Evolutionary conservation across 2,329 filamentous ascomycete genomes (phyloP).

Genomic region (Colletotrichum higginsianum): DNA sequence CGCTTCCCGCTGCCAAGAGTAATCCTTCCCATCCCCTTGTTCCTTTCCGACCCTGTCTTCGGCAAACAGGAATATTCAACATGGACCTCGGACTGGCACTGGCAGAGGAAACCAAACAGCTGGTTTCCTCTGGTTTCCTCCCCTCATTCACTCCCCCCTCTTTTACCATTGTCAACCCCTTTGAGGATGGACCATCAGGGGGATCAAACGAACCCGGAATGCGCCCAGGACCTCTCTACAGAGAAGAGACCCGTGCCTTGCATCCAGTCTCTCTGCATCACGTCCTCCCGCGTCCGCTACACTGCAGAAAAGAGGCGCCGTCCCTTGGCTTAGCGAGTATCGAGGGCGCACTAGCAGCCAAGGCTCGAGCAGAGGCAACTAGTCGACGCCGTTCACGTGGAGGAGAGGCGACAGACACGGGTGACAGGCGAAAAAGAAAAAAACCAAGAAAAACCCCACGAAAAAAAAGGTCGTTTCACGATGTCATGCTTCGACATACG

Average conservation of each 20-base stretch:
- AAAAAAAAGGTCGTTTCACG: conserved; percentile 36
- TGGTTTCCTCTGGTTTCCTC: no score
- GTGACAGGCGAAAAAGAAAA: conserved; percentile 6
- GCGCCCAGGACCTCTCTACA: background rate
- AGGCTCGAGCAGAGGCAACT: conserved; percentile 36
- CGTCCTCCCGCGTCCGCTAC: background rate
- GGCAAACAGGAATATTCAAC: background rate
- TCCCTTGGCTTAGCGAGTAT: conserved; percentile 13
- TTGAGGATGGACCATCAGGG: background rate
- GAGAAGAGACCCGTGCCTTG: conserved; percentile 13
- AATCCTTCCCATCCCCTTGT: conserved; percentile 4
- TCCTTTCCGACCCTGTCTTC: conserved; percentile 1
- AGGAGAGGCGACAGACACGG: conserved; percentile 27
- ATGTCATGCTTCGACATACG: conserved; percentile 32
- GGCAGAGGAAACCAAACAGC: conserved; percentile 1
- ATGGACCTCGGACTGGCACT: conserved; percentile 12
- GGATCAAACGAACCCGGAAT: conserved; percentile 20
- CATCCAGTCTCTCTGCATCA: conserved; percentile 3
- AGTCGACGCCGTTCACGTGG: conserved; percentile 37
- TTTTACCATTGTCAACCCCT: background rate
- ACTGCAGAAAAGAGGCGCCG: background rate
- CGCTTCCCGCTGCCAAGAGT: conserved; percentile 19
- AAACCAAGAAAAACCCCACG: no score
- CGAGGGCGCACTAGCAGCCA: conserved; percentile 20
- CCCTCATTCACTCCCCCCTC: background rate